These are phyloP conservation scores for Rhizopus sp. DNA, from an alignment of 371 early-diverging fungal species.

Conservation along the genomic window DNA sequence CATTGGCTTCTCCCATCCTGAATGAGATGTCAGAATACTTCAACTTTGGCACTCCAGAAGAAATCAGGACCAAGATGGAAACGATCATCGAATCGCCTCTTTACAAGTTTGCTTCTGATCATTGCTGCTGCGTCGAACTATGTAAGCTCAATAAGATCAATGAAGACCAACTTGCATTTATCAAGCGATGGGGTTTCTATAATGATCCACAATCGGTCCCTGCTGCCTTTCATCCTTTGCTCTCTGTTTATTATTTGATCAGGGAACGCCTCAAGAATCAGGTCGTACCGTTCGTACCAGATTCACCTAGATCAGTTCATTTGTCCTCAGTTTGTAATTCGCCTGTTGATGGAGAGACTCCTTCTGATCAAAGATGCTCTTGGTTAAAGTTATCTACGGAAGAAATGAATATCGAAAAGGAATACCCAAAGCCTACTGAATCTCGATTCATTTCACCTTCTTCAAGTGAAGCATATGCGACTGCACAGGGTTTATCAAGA, in stretches of 20 bases:
- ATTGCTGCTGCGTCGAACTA: slow-evolving; percentile 15
- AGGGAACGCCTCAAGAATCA: slow-evolving; percentile 61
- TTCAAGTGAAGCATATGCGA: too few relatives aligned
- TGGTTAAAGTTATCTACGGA: too few relatives aligned
- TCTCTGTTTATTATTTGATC: slow-evolving; percentile 85
- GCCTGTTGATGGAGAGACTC: too few relatives aligned
- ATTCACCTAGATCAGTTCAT: too few relatives aligned
- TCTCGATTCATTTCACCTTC: too few relatives aligned
- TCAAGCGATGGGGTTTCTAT: slow-evolving; percentile 7
- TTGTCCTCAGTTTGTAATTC: too few relatives aligned
- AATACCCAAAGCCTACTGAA: too few relatives aligned
- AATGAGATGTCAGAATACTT: slow-evolving; percentile 75
- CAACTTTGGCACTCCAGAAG: slow-evolving; percentile 76
- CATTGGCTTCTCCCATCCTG: slow-evolving; percentile 67
- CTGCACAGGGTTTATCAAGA: too few relatives aligned
- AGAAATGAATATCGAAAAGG: too few relatives aligned
- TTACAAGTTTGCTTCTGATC: slow-evolving; percentile 26
- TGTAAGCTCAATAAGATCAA: slow-evolving; percentile 36
- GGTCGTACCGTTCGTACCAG: background rate
- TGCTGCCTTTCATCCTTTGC: slow-evolving; percentile 63
- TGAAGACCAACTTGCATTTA: slow-evolving; percentile 37
- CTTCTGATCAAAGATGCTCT: too few relatives aligned
- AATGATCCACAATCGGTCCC: slow-evolving; percentile 47
- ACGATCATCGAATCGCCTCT: slow-evolving; percentile 43
- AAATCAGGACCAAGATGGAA: slow-evolving; percentile 57